Conservation (phyloP, 371 early-diverging fungal species). For the Mortierella sp. region DNA sequence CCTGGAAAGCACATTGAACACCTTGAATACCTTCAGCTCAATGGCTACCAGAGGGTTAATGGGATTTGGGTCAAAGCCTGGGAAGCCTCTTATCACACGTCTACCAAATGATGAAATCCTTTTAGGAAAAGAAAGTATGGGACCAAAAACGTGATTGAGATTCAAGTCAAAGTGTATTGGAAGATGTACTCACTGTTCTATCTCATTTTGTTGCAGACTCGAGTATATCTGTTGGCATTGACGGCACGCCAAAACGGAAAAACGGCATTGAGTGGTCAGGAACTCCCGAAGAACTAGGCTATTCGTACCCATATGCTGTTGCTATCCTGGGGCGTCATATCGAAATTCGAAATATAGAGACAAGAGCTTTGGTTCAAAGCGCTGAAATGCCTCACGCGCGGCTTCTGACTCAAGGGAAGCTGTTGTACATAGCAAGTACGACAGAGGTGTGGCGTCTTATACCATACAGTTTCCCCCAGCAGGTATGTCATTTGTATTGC, state of each 20-base stretch:
- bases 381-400: conserved; percentile 73
- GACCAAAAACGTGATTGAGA: background rate
- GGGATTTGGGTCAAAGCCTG: conserved; percentile 71
- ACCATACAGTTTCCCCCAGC: conserved; percentile 89
- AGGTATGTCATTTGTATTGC: conserved; percentile 65
- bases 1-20: conserved; percentile 47
- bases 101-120: conserved; percentile 81
- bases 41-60: conserved; percentile 56
- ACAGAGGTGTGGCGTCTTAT: conserved; percentile 89
- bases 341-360: conserved; percentile 89
- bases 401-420: conserved; percentile 76
- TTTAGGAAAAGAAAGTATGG: conserved; percentile 77
- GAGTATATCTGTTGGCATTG: conserved; percentile 77
- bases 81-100: conserved; percentile 75
- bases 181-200: background rate
- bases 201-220: conserved; percentile 58
- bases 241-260: conserved; percentile 76
- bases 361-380: conserved; percentile 85
- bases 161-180: background rate
- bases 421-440: conserved; percentile 83
- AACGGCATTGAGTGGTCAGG: conserved; percentile 82
- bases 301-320: conserved; percentile 83
- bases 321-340: conserved; percentile 78
- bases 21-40: conserved; percentile 38
- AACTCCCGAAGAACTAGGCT: conserved; percentile 78